phyloP scores from a whole-genome alignment of 1,284 basidiomycete genomes.

The Polyporus tsugae region DNA sequence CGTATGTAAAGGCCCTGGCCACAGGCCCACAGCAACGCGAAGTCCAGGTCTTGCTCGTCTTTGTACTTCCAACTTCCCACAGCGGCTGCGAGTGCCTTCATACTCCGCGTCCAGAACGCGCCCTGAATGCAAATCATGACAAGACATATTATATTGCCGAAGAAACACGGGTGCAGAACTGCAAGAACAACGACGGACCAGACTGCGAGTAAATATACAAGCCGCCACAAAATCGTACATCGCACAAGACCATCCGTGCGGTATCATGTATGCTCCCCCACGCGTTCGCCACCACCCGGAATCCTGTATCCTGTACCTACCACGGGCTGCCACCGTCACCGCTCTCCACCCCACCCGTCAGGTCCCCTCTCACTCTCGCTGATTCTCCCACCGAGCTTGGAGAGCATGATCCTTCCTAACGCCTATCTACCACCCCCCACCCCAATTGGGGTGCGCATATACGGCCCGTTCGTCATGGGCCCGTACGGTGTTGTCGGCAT shows the following conservation, averaged over 20 bases:
- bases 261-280: constrained; percentile 19
- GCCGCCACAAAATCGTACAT: constrained; percentile 25
- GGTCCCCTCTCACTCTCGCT: background rate
- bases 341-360: constrained; percentile 4
- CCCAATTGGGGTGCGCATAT: constrained; percentile 69
- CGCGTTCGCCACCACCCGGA: constrained; percentile 6
- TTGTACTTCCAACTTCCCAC: constrained; percentile 2
- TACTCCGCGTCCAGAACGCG: constrained; percentile 6
- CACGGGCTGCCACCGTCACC: constrained; percentile 3
- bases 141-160: constrained; percentile 7
- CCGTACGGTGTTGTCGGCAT: constrained; percentile 63
- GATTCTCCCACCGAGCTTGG: constrained; percentile 1
- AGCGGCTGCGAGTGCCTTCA: constrained; percentile 12
- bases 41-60: background rate
- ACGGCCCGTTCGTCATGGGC: constrained; percentile 68
- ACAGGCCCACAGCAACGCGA: constrained; percentile 6
- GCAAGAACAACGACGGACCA: constrained; percentile 25
- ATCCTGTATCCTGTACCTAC: background rate
- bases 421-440: constrained; percentile 63
- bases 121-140: constrained; percentile 7
- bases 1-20: constrained; percentile 3
- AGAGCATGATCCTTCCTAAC: constrained; percentile 6
- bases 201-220: constrained; percentile 24
- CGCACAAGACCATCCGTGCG: constrained; percentile 27
- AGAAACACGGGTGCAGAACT: constrained; percentile 24